Percentiles rank a stretch among this genome's conserved stretches.
Conservation (phyloP, 306 rosid genomes). For the Prunus campanulata region DNA sequence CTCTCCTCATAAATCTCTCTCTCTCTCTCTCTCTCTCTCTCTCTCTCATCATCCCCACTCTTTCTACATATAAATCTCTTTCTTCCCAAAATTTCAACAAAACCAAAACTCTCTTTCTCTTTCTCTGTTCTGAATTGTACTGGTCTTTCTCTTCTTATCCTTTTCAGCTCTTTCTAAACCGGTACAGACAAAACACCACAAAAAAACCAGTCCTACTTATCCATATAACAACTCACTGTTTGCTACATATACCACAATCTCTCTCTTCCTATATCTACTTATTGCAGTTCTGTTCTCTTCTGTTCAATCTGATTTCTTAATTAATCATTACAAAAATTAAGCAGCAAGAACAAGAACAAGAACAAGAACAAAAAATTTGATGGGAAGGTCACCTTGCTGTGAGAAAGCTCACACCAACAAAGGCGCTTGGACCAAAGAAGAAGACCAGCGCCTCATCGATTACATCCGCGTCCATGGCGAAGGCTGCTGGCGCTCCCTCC, state of each 20-base stretch:
- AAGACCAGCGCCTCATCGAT: conserved; percentile 69
- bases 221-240: conserved; percentile 2
- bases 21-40: neutral
- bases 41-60: neutral
- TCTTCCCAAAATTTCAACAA: neutral
- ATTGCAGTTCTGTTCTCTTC: no score
- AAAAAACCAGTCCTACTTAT: conserved; percentile 5
- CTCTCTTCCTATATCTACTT: neutral
- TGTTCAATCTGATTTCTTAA: neutral
- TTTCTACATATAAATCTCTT: conserved; percentile 7
- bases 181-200: conserved; percentile 8
- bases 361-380: neutral
- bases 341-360: neutral
- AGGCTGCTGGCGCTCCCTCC: conserved; percentile 85
- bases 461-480: conserved; percentile 68
- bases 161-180: neutral
- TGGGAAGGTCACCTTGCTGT: conserved; percentile 79
- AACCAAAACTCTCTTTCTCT: neutral
- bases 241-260: neutral
- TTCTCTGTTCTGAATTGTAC: neutral
- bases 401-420: conserved; percentile 74
- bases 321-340: neutral
- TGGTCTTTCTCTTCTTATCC: neutral
- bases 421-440: conserved; percentile 80
- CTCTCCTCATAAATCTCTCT: neutral